Evolutionary conservation across 2,329 filamentous ascomycete species (phyloP).

Genomic region (Alternaria gaisen): DNA sequence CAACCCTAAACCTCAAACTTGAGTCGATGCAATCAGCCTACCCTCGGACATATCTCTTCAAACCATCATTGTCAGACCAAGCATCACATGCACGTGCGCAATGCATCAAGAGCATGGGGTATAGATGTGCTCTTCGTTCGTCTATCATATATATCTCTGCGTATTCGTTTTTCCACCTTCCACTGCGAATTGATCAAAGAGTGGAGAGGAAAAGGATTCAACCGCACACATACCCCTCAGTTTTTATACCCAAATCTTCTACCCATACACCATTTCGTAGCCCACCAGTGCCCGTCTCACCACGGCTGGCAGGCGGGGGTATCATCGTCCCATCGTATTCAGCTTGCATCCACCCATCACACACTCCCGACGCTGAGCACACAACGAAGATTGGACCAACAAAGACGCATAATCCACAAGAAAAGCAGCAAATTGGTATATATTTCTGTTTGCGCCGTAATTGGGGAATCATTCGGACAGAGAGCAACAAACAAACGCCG

Average conservation of each 20-base stretch:
- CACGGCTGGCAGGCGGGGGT: slow-evolving; percentile 27
- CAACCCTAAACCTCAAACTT: background rate
- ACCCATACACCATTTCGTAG: slow-evolving; percentile 15
- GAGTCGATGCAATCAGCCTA: background rate
- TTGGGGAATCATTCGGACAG: slow-evolving; percentile 50
- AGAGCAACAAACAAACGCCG: slow-evolving; percentile 24
- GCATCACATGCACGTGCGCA: background rate
- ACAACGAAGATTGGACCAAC: slow-evolving; percentile 1
- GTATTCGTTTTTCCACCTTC: background rate
- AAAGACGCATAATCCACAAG: slow-evolving; percentile 11
- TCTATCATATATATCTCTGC: background rate
- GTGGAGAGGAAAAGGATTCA: background rate
- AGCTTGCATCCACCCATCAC: slow-evolving; percentile 1
- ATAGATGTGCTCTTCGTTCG: background rate
- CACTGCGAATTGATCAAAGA: background rate
- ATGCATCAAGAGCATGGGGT: background rate
- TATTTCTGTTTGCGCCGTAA: slow-evolving; percentile 53
- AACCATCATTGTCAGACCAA: background rate
- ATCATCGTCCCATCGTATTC: slow-evolving; percentile 27
- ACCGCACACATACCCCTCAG: slow-evolving; percentile 6
- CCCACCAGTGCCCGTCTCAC: slow-evolving; percentile 35
- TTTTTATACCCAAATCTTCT: slow-evolving; percentile 4
- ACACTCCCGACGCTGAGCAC: background rate
- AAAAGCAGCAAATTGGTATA: slow-evolving; percentile 54
- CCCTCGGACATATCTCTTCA: background rate